Conservation (phyloP, 2,329 filamentous ascomycete genomes). For the Raffaelea ambrosiae region DNA sequence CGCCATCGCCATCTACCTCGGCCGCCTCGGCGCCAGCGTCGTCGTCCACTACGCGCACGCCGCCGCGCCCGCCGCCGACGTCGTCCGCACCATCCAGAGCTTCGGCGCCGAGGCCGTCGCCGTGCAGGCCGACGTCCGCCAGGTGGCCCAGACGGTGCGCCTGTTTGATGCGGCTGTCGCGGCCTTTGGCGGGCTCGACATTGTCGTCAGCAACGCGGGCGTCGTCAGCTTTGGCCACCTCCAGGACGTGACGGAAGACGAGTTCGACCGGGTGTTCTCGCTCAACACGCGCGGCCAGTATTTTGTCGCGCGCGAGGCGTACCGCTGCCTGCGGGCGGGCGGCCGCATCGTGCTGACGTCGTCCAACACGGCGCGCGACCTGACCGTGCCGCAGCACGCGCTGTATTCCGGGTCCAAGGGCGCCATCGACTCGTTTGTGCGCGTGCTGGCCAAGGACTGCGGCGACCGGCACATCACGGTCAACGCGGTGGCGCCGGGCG, state of each 20-base stretch:
- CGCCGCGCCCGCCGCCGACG: not conserved
- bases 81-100: not conserved
- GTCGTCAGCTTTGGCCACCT: slow-evolving; percentile 50
- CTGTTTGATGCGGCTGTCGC: not conserved
- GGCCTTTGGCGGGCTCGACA: not conserved
- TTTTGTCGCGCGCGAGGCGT: slow-evolving; percentile 52
- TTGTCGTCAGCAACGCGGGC: slow-evolving; percentile 26
- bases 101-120: not conserved
- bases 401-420: slow-evolving; percentile 15
- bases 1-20: not conserved
- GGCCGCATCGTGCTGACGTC: slow-evolving; percentile 54
- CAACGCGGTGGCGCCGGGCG: slow-evolving; percentile 21
- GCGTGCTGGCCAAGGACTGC: slow-evolving; percentile 16
- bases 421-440: slow-evolving; percentile 19
- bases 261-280: slow-evolving; percentile 52
- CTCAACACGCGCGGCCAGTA: slow-evolving; percentile 51
- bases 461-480: slow-evolving; percentile 22
- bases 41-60: not conserved
- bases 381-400: slow-evolving; percentile 12
- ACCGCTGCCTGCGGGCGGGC: slow-evolving; percentile 48
- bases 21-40: not conserved
- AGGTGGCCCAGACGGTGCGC: not conserved
- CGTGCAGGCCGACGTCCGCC: not conserved
- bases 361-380: slow-evolving; percentile 29
- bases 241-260: slow-evolving; percentile 44